Base-by-base conservation (phyloP, 306 rosid genomes). In the Begonia peltatifolia region DNA sequence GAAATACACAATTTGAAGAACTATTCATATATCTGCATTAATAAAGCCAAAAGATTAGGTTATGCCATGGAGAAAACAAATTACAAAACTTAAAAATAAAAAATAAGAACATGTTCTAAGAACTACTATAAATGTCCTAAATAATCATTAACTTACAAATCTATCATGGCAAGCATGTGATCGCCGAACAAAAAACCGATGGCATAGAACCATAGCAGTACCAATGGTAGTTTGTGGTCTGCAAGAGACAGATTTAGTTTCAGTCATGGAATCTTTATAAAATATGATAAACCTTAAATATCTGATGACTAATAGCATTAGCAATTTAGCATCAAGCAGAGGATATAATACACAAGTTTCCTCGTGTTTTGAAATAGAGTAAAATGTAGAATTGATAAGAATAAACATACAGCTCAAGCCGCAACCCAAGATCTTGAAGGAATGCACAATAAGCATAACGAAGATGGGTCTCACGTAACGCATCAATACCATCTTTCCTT, bases 131-230 rank as follows among this genome's bases (percentile, higher is more conserved):
- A 10, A 55, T 14, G 51, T 20, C 47, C 50, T 49, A 60, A 54
- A 50, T 41, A 47, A 16, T 57, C 35, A 47, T 43, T 47, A 41
- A 79, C 96, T 92, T 55, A 92, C 99, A 77, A 79, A 92, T 92
- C 88, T 81, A 63, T 92, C 99, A 53, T 92, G 96, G 71, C 76
- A 86, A 63, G 99, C 99, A 70, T 92, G 99, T 55, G 99, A 92
- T 41, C 73, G 62, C 12, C 96, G 84, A 68, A 80, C 79, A 54
- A 92, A 92, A 69, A 92, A 92, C 4, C 99, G 94, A 76, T 92
- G 99, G 81, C 96, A 86, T 54, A 92, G 76, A 68, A 92, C 94
- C 96, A 83, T 92, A 44, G 96, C 83, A n/a, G 96, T 92, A 53
- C 94, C 99, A 59, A 79, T 76, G 10, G 94, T 81, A 58, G 96